Base-by-base conservation (phyloP, 176 grass and related monocot species). In the Oryza brachyantha region DNA sequence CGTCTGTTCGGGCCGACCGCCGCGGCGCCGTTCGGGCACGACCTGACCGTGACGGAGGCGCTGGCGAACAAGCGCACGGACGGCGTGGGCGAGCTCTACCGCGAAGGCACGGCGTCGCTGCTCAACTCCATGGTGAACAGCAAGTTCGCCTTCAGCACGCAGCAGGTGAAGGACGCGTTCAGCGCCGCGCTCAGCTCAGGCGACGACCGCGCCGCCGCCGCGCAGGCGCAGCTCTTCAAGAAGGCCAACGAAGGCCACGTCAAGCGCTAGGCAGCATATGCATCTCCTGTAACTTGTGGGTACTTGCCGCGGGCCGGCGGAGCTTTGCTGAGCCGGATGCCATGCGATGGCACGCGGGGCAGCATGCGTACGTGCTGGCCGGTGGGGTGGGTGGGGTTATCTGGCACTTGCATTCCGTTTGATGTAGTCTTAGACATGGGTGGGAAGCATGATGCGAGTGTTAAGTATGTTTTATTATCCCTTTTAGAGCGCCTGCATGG, bases 51-150 rank as follows among this genome's bases (percentile, higher is more conserved):
- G 68, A 76, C 74, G 24, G 86, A 91, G 73, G 91, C 88, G 34
- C 66, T 97, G 74, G 83, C 91, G 16, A 97, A 93, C 86, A 83
- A 65, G 64, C 91, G 91, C 39, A 19, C 35, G 0, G 94, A 97
- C 66, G 91, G 88, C 63, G 57, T 93, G 32, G 93, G 93, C 7
- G 87, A 80, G 31, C 88, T 97, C 13, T 97, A 73, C 83, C 83
- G 93, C 72, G 88, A 97, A 85, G 93, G 93, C 79, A 88, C 90
- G 54, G 90, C 90, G 22, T 84, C 93, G 37, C 72, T 97, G 79
- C 85, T 97, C 79, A 97, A 97, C 85, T 97, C 93, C 32, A 86
- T 97, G 90, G 85, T 88, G 13, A 74, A 48, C 87, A 82, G 1
- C 36, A 67, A 72, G 61, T 97, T 93, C 72, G 63, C 86, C 39